Evolutionary conservation across 192 early-diverging fungal genomes (phyloP).

Genomic region (Entomortierella lignicola): DNA sequence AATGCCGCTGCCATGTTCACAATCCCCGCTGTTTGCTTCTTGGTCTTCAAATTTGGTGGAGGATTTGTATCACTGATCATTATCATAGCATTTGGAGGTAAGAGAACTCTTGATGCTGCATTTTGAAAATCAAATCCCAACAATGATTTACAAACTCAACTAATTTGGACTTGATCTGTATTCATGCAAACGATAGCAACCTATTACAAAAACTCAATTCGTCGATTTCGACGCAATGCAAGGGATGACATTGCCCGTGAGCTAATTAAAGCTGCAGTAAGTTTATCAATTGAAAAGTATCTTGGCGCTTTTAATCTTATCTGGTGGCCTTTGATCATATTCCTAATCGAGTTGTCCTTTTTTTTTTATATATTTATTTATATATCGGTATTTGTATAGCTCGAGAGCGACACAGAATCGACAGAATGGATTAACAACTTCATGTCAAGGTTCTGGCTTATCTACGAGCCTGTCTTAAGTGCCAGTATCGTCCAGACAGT

Average conservation of each 20-base stretch:
- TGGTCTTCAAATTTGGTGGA: constrained; percentile 46
- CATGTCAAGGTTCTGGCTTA: constrained; percentile 89
- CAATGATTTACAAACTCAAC: neutral
- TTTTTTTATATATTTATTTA: neutral
- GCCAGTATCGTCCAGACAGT: constrained; percentile 76
- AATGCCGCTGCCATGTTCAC: constrained; percentile 39
- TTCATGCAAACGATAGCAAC: constrained; percentile 57
- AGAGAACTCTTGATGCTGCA: no score
- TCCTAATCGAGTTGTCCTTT: neutral
- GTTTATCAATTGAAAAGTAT: neutral
- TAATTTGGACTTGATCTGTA: neutral
- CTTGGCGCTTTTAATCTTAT: neutral
- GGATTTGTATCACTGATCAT: constrained; percentile 44
- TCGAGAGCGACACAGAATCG: constrained; percentile 66
- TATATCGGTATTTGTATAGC: neutral
- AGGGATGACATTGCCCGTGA: constrained; percentile 79
- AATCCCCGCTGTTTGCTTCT: constrained; percentile 34
- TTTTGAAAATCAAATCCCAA: no score
- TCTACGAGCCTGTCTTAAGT: constrained; percentile 88
- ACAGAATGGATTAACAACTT: constrained; percentile 95
- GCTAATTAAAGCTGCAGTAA: constrained; percentile 57
- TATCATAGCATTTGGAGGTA: constrained; percentile 53
- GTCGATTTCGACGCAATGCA: constrained; percentile 72
- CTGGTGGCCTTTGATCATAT: neutral
- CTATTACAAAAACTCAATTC: constrained; percentile 80